Base-by-base conservation (phyloP, 202 grass and related monocot species). In the Zoysia matrella region DNA sequence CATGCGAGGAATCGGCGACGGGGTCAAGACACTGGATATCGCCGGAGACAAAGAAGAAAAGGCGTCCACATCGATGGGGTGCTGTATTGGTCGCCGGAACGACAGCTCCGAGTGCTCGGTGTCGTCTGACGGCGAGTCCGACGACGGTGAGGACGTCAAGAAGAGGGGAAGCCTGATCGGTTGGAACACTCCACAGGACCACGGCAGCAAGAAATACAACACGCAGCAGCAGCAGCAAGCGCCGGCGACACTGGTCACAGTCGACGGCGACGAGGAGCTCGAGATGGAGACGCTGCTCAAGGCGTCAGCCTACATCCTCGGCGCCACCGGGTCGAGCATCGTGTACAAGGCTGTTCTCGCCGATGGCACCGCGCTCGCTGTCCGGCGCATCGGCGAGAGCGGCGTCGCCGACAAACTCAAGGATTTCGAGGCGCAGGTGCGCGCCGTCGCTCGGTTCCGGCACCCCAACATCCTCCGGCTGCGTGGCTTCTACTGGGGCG, bases 231-330 rank as follows among this genome's bases (percentile, higher is more conserved):
- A 40, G 58, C 85, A 57, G 57, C 82, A 74, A 60, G 74, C 72
- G 42, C 85, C 71, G 7, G 89, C 96, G 60, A 94, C 85, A 16
- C 85, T 96, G 14, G 93, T 99, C 18, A 94, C 93, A 0, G 93
- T 99, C 14, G 96, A 96, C 73, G 83, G 93, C 71, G 96, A 89
- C 76, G 87, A 55, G 42, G 89, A 88, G 72, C 91, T 99, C 4
- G 96, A 99, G 90, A 89, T 99, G 89, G 96, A 99, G 79, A 92
- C 91, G 36, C 82, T 99, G 71, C 88, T 99, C 48, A 99, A 99
- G 85, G 96, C 96, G 47, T 95, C 96, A 53, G 91, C 96, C 12
- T 99, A 99, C 83, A 99, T 99, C 72, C 96, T 99, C 6, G 96
- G 96, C 44, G 96, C 96, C 82, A 94, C 91, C 0, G 91, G 89